Evolutionary conservation across 1,139 yeast species (phyloP).

Genomic region (Pichia sp.): DNA sequence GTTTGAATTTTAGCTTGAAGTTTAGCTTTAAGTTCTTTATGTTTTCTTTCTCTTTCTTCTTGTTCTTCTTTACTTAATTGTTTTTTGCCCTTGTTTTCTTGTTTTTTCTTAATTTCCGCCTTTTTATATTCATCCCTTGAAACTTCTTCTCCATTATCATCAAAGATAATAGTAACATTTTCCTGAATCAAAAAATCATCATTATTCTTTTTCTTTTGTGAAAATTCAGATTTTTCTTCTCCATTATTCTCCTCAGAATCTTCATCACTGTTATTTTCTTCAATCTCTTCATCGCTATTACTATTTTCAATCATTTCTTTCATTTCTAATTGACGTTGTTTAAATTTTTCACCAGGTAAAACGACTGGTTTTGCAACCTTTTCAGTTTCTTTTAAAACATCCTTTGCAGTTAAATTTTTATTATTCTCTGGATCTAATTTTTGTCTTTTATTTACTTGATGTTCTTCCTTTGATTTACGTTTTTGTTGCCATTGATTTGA

Average conservation of each 20-base stretch:
- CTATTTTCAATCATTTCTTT: conserved; percentile 16
- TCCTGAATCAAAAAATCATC: conserved; percentile 32
- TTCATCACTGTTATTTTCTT: conserved; percentile 12
- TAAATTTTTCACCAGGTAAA: conserved; percentile 40
- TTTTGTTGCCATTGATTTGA: conserved; percentile 81
- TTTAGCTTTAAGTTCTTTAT: conserved; percentile 50
- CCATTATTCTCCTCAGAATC: conserved; percentile 17
- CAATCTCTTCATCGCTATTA: conserved; percentile 12
- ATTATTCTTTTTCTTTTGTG: conserved; percentile 8
- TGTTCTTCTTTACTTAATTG: conserved; percentile 41
- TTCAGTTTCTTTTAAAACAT: conserved; percentile 53
- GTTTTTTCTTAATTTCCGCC: conserved; percentile 17
- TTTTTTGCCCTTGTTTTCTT: conserved; percentile 25
- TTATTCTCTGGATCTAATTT: conserved; percentile 69
- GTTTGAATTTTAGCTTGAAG: conserved; percentile 65
- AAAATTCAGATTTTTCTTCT: conserved; percentile 13
- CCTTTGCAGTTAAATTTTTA: conserved; percentile 57
- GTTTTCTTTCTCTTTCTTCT: conserved; percentile 45
- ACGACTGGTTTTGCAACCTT: conserved; percentile 52
- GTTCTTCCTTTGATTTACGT: conserved; percentile 65
- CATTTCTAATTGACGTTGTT: conserved; percentile 11
- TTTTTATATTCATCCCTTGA: conserved; percentile 4
- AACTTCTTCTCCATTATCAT: conserved; percentile 15
- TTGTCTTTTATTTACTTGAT: conserved; percentile 53
- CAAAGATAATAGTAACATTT: conserved; percentile 47